Evolutionary conservation across 768 basidiomycete species (phyloP), one percentile per base, ranked within the genome.

Genomic region (Dentipellis sp.): DNA sequence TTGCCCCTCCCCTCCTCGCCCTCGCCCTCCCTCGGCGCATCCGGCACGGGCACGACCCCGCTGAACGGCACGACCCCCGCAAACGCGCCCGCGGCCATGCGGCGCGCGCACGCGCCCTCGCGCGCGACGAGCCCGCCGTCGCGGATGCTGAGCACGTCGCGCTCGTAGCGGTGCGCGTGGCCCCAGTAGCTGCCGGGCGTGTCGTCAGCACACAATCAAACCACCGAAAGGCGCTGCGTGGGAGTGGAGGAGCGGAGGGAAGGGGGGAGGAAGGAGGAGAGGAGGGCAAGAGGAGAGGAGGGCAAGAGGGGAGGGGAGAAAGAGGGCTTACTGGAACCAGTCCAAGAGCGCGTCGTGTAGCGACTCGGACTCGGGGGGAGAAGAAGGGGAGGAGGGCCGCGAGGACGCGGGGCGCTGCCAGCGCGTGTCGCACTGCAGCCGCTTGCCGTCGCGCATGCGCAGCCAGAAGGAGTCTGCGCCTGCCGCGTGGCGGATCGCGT

Each of bases 141-240:
- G 2, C 75, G 71, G 45, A 79, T 69, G 55, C 70, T 73, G 37
- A 74, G 59, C 53, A 71, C 59, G 19, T 68, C 51, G 6, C 54
- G 52, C 0, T 54, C 50, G 56, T 74, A 75, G 4, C 72, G 53
- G 54, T 75, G 76, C 35, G 71, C 68, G 23, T 65, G 11, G 6
- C 65, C 71, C 77, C 77, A 82, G 61, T 73, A 80, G 35, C 81
- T 38, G 23, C 42, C n/a, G n/a, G n/a, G n/a, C n/a, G n/a, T n/a
- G n/a, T n/a, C n/a, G n/a, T n/a, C n/a, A n/a, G n/a, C n/a, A n/a
- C n/a, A n/a, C n/a, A n/a, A n/a, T n/a, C n/a, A n/a, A n/a, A n/a
- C n/a, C n/a, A n/a, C n/a, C n/a, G n/a, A n/a, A n/a, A n/a, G n/a
- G n/a, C n/a, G n/a, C n/a, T n/a, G n/a, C n/a, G n/a, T n/a, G n/a